A percentile compares a stretch with the other conserved stretches of the same genome.
These are phyloP conservation scores for Pleurozium schreberi DNA, from an alignment of 225 moss, liverwort and hornwort genomes.

Conservation along the genomic window DNA sequence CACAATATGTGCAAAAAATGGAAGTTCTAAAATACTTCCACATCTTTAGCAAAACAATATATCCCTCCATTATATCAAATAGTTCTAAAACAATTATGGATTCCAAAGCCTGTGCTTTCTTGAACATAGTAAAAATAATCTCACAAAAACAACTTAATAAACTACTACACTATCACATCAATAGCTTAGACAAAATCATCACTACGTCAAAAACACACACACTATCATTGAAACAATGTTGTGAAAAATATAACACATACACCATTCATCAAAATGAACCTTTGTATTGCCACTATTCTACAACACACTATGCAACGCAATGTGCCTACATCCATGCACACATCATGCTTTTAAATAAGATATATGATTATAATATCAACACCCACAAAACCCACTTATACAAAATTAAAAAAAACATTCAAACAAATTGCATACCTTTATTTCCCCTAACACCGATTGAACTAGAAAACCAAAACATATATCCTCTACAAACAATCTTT, in stretches of 20 bases:
- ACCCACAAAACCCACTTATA: neutral
- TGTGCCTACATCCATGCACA: neutral
- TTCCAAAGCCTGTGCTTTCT: neutral
- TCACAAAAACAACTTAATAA: neutral
- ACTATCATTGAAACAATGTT: too few species aligned
- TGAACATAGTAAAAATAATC: neutral
- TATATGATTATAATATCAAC: neutral
- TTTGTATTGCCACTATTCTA: neutral
- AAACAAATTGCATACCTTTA: neutral
- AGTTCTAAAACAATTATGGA: neutral
- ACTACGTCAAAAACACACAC: too few species aligned
- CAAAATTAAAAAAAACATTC: neutral
- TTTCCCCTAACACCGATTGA: fast-evolving
- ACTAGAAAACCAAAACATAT: neutral
- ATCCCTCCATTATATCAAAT: too few species aligned
- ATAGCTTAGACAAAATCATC: too few species aligned
- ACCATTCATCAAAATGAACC: too few species aligned
- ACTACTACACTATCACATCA: too few species aligned
- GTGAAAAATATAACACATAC: too few species aligned
- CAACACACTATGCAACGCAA: neutral
- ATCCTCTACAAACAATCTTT: neutral
- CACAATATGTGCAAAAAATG: too few species aligned
- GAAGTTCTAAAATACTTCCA: too few species aligned
- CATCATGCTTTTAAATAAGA: neutral
- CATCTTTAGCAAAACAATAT: too few species aligned